Base-by-base conservation (phyloP, 2,329 filamentous ascomycete species). In the Colletotrichum salicis region DNA sequence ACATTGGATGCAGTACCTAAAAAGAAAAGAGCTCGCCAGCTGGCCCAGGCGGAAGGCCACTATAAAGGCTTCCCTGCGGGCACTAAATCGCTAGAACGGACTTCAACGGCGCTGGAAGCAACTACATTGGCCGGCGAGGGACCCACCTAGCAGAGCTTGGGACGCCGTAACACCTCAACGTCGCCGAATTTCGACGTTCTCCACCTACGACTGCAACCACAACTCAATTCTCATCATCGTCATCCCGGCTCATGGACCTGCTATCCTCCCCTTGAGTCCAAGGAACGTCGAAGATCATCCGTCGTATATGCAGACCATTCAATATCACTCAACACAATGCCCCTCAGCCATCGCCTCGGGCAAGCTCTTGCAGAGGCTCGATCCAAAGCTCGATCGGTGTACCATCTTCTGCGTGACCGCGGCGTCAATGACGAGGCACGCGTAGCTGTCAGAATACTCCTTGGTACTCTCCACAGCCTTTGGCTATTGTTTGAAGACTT, bases 381-480 rank as follows among this genome's bases (percentile, higher is more conserved):
- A 54, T 37, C 12, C 27, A 65, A 64, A 19, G 41, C 61, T 11
- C 31, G 24, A 52, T 22, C 33, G 10, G 29, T 35, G 13, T 64
- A 64, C 35, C 37, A 41, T 11, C 31, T 12, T 1, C 27, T 29
- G 12, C 54, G 24, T 8, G 52, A 55, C 2, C 5, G 29, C 6
- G 45, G 22, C 4, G 24, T 22, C 11, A 48, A 68, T 54, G 31
- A 27, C 15, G 41, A 57, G 13, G n/a, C n/a, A 15, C 51, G 51
- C 12, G 19, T 10, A 29, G 60, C 64, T 6, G 41, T 71, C 15
- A 62, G 69, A 35, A 33, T 59, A 1, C 54, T 63, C 12, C 29
- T 58, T 11, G 69, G 69, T 27, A 29, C 58, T 2, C 52, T 67
- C 8, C 64, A 68, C 27, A 68, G 58, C 4, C 41, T 71, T 4